Conservation (phyloP, 306 rosid genomes). For the Castanea mollissima region DNA sequence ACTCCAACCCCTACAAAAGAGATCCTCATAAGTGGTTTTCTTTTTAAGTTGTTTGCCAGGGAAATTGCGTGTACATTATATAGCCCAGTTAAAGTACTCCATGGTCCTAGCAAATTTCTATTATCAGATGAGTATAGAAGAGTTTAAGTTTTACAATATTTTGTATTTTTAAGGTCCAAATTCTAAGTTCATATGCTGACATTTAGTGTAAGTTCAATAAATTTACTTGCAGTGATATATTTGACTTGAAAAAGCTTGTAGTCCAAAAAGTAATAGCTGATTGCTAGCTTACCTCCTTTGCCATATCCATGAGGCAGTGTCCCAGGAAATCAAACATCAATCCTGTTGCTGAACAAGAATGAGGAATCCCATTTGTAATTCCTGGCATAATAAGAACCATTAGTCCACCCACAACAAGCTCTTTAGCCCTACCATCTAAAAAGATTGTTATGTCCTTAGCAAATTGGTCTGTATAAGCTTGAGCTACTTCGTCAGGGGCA, state of each 20-base stretch:
- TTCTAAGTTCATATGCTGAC: neutral
- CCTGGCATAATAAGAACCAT: conserved; percentile 1
- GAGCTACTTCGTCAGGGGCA: conserved; percentile 2
- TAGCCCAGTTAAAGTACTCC: neutral
- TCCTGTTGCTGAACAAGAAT: neutral
- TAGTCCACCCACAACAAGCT: neutral
- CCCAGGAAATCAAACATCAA: neutral
- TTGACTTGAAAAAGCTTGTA: neutral
- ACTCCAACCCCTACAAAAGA: neutral
- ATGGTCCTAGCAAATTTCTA: too few species aligned
- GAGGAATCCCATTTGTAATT: neutral
- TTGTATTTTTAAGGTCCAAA: neutral
- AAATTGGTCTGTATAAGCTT: neutral
- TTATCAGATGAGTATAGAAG: neutral
- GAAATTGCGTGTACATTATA: neutral
- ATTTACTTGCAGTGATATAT: neutral
- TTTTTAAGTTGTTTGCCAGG: neutral
- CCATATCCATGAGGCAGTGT: conserved; percentile 5
- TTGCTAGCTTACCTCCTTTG: neutral
- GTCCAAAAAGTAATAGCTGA: neutral
- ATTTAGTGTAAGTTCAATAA: neutral
- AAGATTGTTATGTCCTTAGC: neutral
- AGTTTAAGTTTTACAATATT: neutral
- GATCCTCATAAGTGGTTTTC: neutral
- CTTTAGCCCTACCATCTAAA: neutral